These are phyloP conservation scores for Penicillium sp. DNA, from an alignment of 2,329 filamentous ascomycete genomes.

Conservation along the genomic window DNA sequence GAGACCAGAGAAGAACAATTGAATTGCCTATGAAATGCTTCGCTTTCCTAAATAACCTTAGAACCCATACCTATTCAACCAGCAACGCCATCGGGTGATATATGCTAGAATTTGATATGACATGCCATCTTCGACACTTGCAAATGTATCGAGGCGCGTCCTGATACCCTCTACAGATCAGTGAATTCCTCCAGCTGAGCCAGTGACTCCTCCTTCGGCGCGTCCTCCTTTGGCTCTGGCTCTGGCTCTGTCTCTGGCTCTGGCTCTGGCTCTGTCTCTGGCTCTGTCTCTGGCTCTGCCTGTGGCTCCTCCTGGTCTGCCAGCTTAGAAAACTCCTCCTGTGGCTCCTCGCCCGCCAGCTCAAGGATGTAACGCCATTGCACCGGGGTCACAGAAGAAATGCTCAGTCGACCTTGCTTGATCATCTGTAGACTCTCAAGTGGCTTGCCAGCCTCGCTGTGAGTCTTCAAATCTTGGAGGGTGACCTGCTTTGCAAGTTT, in stretches of 20 bases:
- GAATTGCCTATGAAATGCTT: neutral
- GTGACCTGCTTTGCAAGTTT: conserved; percentile 75
- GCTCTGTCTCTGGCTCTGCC: too few relatives aligned
- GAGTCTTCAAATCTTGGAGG: conserved; percentile 70
- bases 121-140: conserved; percentile 1
- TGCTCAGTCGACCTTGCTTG: conserved; percentile 79
- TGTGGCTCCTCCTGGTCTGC: neutral
- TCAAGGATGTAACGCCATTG: conserved; percentile 54
- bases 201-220: too few relatives aligned
- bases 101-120: neutral
- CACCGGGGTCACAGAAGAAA: conserved; percentile 54
- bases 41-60: conserved; percentile 4
- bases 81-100: conserved; percentile 6
- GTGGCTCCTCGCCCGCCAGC: conserved; percentile 39
- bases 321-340: conserved; percentile 13
- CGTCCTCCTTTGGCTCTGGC: conserved; percentile 26
- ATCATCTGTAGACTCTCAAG: conserved; percentile 80
- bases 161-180: neutral
- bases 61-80: neutral
- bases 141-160: neutral
- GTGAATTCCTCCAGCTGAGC: conserved; percentile 4
- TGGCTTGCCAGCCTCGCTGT: conserved; percentile 57
- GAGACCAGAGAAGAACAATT: neutral
- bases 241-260: too few relatives aligned
- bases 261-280: too few relatives aligned